Evolutionary conservation across 169 alveolate genomes (phyloP), one percentile per base, ranked within the genome.

Genomic region (Haemoproteus tartakovskyi): DNA sequence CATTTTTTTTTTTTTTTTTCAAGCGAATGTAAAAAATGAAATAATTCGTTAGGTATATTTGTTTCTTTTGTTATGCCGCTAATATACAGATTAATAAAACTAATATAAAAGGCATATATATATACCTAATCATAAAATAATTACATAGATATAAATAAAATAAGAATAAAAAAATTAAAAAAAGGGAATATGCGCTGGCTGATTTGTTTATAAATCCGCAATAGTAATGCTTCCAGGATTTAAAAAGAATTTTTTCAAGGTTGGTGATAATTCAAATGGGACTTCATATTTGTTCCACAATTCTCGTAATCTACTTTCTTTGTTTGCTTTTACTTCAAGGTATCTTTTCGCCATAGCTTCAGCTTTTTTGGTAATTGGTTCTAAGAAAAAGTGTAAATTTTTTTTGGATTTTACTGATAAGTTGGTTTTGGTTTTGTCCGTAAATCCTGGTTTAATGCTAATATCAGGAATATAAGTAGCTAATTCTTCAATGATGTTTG

Each of bases 261-360:
- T 74, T 9, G 54, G 78, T 14, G 84, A 43, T 22, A 74, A 54
- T 38, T 74, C 70, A 56, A 51, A 74, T 3, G 33, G 36, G n/a
- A 74, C 84, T 18, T 74, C 57, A 45, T 56, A 36, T 24, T 74
- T 57, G 43, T 43, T 56, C 84, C 84, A 74, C 9, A 74, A 46
- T n/a, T 74, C 62, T n/a, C 16, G 54, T 56, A 74, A 45, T 57
- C 78, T 56, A 18, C 19, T 43, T 26, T 74, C 84, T 56, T 56
- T 54, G 46, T 74, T 74, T n/a, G 37, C 57, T 30, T 56, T 74
- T 47, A 57, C 6, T 22, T 74, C 62, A 11, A 56, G 47, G 18
- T 74, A 56, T 27, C 57, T 74, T 24, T 60, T 18, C 3, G 60
- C n/a, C 43, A 74, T 47, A 4, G 29, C 78, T 3, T 56, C 47